These are phyloP conservation scores for Nemania sp. DNA, from an alignment of 2,329 filamentous ascomycete genomes.

Conservation along the genomic window DNA sequence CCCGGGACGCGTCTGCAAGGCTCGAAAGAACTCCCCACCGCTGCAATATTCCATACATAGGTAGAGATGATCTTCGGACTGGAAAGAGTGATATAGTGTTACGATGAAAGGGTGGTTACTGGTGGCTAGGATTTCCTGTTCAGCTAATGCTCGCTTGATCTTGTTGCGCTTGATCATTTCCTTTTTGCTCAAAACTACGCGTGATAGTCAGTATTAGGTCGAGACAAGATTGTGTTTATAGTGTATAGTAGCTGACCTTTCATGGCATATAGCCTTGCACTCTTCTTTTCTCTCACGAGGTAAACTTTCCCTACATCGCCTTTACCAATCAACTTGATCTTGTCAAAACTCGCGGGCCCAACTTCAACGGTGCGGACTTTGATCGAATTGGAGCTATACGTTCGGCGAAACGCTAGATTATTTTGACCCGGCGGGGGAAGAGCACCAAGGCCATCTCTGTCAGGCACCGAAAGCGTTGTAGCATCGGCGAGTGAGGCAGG, in stretches of 20 bases:
- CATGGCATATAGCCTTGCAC: constrained; percentile 94
- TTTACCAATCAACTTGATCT: constrained; percentile 99
- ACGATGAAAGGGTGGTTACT: constrained; percentile 99
- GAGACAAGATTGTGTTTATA: neutral
- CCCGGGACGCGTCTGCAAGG: constrained; percentile 93
- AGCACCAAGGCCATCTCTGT: constrained; percentile 66
- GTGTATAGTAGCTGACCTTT: constrained; percentile 74
- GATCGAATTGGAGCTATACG: constrained; percentile 99
- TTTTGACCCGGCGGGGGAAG: constrained; percentile 76
- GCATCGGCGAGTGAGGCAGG: constrained; percentile 53
- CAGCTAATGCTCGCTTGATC: constrained; percentile 96
- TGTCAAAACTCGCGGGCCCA: constrained; percentile 94
- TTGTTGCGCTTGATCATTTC: constrained; percentile 99
- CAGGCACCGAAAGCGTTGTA: constrained; percentile 56
- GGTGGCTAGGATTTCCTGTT: constrained; percentile 97
- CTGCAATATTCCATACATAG: constrained; percentile 99
- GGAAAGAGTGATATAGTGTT: constrained; percentile 98
- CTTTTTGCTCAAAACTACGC: constrained; percentile 93
- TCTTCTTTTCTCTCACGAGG: constrained; percentile 97
- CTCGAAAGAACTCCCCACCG: constrained; percentile 97
- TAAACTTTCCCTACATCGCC: constrained; percentile 99
- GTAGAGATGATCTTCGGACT: constrained; percentile 98
- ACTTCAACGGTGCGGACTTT: constrained; percentile 98
- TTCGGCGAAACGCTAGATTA: constrained; percentile 85
- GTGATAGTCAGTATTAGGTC: constrained; percentile 45